Base-by-base conservation (phyloP, 208 protist genomes). In the Acanthamoeba rhysodes region DNA sequence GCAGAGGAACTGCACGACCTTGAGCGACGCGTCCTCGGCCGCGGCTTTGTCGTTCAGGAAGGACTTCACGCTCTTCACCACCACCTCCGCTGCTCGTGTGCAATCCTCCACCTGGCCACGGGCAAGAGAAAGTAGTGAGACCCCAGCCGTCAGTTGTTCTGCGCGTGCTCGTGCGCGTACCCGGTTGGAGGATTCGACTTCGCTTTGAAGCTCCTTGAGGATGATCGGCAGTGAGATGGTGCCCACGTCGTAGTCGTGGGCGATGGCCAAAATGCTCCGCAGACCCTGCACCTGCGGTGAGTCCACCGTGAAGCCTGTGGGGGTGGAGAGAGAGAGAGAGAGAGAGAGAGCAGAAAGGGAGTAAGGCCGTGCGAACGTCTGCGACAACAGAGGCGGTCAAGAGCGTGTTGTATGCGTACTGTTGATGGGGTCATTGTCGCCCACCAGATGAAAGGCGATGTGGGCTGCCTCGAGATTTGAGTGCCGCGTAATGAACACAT, bases 401-500 rank as follows among this genome's bases (percentile, higher is more conserved):
- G 2, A 50, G 16, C 41, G 68, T 8, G 32, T 27, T 7, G n/a
- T 7, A 12, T 8, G 16, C 29, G 78, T 59, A 87, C 78, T 87
- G 48, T 59, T 87, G 78, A 87, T 64, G 78, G 78, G 59, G n/a
- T 95, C 93, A n/a, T 92, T 94, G 29, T 96, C 91, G 41, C 59
- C 95, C 6, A 96, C 53, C 7, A 96, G 84, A 41, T 96, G 95
- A 50, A 95, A 96, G 16, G 95, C 93, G 48, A 96, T 87, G 34
- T 94, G 93, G 27, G 62, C 57, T 7, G 66, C 55, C 48, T 72
- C 59, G 0, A 96, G 55, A n/a, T 95, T 96, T 24, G 87, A 95
- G 68, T 96, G 95, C 9, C 95, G 91, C n/a, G 95, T 96, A 10
- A 95, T 85, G 80, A 94, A 96, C 32, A 96, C 95, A 62, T 96